Percentiles rank a stretch among this genome's conserved stretches.
phyloP scores from a whole-genome alignment of 495 filamentous ascomycete genomes.

The Penicillium argentinense region DNA sequence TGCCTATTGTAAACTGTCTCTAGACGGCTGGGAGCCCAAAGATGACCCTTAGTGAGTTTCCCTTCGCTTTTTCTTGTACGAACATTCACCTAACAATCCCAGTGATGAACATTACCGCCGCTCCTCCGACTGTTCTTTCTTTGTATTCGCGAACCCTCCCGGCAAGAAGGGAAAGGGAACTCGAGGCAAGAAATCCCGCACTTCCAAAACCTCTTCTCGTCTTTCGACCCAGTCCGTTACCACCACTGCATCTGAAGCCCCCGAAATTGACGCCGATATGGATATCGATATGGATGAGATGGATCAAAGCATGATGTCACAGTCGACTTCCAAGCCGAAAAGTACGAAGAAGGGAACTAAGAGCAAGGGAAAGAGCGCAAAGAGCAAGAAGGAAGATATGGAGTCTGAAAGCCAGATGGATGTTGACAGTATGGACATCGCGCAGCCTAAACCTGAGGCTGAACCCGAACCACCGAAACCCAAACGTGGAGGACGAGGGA shows the following conservation, averaged over 20 bases:
- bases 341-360: conserved; percentile 49
- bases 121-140: conserved; percentile 79
- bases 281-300: conserved; percentile 58
- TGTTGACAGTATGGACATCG: conserved; percentile 25
- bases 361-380: conserved; percentile 37
- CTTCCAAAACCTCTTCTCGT: conserved; percentile 65
- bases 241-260: conserved; percentile 52
- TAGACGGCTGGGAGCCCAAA: conserved; percentile 90
- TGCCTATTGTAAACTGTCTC: conserved; percentile 78
- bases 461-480: conserved; percentile 24
- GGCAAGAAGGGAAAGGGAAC: conserved; percentile 45
- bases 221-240: conserved; percentile 67
- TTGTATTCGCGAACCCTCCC: conserved; percentile 51
- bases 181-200: conserved; percentile 54
- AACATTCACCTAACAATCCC: conserved; percentile 24
- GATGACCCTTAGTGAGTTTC: conserved; percentile 81
- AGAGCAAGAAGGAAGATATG: conserved; percentile 61
- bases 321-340: conserved; percentile 50
- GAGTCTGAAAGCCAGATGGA: conserved; percentile 45
- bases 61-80: conserved; percentile 14
- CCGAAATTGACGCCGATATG: conserved; percentile 52
- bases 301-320: conserved; percentile 68
- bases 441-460: conserved; percentile 23
- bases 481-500: conserved; percentile 52
- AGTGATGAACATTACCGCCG: conserved; percentile 86